Base-by-base conservation (phyloP, 1,284 basidiomycete genomes). In the Ganoderma lingzhi region DNA sequence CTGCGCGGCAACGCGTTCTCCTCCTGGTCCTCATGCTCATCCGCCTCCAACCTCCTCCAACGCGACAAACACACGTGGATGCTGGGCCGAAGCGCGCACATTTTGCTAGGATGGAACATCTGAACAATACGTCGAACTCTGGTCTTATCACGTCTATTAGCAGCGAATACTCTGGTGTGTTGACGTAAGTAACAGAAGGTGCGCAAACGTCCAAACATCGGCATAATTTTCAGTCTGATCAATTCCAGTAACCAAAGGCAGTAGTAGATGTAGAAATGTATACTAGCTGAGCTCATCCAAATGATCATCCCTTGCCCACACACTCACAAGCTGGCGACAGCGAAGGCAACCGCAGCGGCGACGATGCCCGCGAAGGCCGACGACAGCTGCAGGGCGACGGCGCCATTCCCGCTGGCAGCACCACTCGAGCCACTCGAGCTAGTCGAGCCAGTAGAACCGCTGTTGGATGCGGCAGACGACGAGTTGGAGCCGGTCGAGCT, bases 401-500 rank as follows among this genome's bases (percentile, higher is more conserved):
- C 64, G 19, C 64, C 60, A 51, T 67, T 67, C 61, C 61, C 19
- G 35, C 19, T 10, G 19, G 66, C 35, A 3, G 59, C 42, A 23
- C 23, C 23, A 23, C 23, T 23, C 23, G 23, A 23, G 23, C 23
- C 0, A 23, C 23, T 23, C 39, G 53, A 55, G 23, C 51, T 42
- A 6, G 61, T 39, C 28, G 51, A 62, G n/a, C 17, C 32, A 19
- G 30, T 42, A 12, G 65, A 62, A 10, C 6, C 30, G 17, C 63
- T 58, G 58, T 55, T 67, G 64, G 35, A 35, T 35, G 35, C 62
- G 32, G 28, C 62, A 28, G 28, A 56, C 8, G 68, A 61, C 53
- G 65, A 64, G 68, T 67, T 74, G 17, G 45, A 61, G 48, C 48
- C 23, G 10, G 10, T 51, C 59, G 63, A n/a, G 44, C 76, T 85